Evolutionary conservation across 78 protist genomes (phyloP).

Genomic region (Ministeria vibrans): DNA sequence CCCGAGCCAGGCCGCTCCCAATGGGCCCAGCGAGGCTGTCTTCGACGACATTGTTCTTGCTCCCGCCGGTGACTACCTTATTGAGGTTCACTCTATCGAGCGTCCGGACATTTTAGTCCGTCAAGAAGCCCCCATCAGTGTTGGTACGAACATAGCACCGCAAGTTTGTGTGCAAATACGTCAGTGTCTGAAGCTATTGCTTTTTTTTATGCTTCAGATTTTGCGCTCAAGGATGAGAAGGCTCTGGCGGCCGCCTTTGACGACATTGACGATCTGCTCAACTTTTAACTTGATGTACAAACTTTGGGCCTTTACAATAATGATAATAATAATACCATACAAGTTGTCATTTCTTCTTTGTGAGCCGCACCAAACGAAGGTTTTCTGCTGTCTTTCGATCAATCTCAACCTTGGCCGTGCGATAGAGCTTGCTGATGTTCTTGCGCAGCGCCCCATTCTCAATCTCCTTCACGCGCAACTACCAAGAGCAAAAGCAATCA

Average conservation of each 20-base stretch:
- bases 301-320: no score
- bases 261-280: constrained; percentile 4
- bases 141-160: no score
- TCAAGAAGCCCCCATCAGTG: background rate
- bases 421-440: no score
- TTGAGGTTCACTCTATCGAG: background rate
- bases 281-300: background rate
- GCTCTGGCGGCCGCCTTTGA: background rate
- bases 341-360: no score
- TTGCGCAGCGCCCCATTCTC: no score
- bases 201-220: background rate
- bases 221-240: background rate
- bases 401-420: no score
- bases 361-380: no score
- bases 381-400: no score
- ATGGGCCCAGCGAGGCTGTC: background rate
- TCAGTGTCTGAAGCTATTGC: background rate
- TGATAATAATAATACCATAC: no score
- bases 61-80: background rate
- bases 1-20: no score
- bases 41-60: background rate
- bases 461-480: no score
- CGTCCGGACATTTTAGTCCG: background rate
- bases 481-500: no score
- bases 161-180: background rate